A percentile compares a stretch with the other conserved stretches of the same genome.
Evolutionary conservation across 768 basidiomycete genomes (phyloP).

Genomic region (Amanita muscaria): DNA sequence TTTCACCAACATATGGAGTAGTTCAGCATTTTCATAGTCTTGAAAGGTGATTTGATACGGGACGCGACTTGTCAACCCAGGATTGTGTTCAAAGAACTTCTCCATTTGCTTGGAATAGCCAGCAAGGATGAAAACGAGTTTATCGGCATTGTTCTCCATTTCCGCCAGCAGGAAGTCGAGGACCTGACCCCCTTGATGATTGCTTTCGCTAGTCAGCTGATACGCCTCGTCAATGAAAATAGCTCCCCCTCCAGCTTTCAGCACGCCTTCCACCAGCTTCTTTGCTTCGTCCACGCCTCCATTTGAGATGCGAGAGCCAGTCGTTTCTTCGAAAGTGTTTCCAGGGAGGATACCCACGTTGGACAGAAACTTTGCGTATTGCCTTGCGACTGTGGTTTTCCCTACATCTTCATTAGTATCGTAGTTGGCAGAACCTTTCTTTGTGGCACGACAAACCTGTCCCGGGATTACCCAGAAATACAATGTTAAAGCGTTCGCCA

Average conservation of each 20-base stretch:
- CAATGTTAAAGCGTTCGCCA: conserved; percentile 52
- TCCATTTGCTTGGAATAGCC: conserved; percentile 71
- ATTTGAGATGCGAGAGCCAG: conserved; percentile 48
- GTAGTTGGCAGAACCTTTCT: not conserved
- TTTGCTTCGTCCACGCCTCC: conserved; percentile 48
- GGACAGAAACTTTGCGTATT: conserved; percentile 53
- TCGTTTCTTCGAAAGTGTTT: conserved; percentile 48
- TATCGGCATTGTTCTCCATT: conserved; percentile 64
- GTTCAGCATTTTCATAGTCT: conserved; percentile 52
- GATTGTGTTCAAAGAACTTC: conserved; percentile 69
- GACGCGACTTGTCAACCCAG: conserved; percentile 60
- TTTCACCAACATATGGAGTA: conserved; percentile 45
- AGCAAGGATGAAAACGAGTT: conserved; percentile 59
- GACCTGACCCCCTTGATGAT: conserved; percentile 43
- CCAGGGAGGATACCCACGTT: conserved; percentile 48
- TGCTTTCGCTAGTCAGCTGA: conserved; percentile 45
- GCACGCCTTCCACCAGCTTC: conserved; percentile 36
- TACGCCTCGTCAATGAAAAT: conserved; percentile 72
- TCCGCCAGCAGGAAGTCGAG: conserved; percentile 65
- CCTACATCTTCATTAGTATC: conserved; percentile 27
- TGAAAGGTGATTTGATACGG: conserved; percentile 50
- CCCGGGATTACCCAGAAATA: conserved; percentile 63
- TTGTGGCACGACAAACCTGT: conserved; percentile 40
- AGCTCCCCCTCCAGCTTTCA: conserved; percentile 49
- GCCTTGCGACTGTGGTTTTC: conserved; percentile 61